Conservation (phyloP, 2,329 filamentous ascomycete species). For the Penicillium freii region DNA sequence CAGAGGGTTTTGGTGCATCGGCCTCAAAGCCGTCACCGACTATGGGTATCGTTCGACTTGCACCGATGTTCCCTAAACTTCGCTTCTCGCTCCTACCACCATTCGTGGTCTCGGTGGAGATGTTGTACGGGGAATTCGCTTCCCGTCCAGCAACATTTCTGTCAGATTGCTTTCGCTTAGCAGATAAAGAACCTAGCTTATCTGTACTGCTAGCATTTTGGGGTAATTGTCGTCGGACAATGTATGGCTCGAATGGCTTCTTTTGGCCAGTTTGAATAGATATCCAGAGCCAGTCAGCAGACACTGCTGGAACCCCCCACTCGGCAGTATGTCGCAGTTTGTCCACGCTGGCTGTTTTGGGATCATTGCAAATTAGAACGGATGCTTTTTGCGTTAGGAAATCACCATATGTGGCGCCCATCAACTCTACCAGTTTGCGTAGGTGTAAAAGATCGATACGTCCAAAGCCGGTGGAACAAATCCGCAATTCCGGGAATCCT, state of each 20-base stretch:
- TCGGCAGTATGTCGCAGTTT: slow-evolving; percentile 75
- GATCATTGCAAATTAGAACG: slow-evolving; percentile 69
- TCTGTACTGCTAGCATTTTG: slow-evolving; percentile 25
- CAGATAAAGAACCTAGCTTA: slow-evolving; percentile 19
- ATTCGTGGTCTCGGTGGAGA: neutral
- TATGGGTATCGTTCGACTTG: slow-evolving; percentile 13
- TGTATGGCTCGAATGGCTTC: slow-evolving; percentile 50
- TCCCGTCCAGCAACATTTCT: neutral
- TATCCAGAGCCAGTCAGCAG: slow-evolving; percentile 78
- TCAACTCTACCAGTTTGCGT: slow-evolving; percentile 69
- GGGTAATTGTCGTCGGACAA: slow-evolving; percentile 29
- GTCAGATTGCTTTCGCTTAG: slow-evolving; percentile 17
- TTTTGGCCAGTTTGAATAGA: slow-evolving; percentile 60
- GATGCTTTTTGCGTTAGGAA: slow-evolving; percentile 69
- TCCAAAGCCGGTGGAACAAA: slow-evolving; percentile 79
- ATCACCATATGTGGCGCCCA: slow-evolving; percentile 80
- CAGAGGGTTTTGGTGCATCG: slow-evolving; percentile 18
- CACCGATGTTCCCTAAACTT: neutral
- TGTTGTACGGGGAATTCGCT: neutral
- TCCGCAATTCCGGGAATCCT: slow-evolving; percentile 66
- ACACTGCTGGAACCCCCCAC: slow-evolving; percentile 78
- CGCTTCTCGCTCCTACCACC: slow-evolving; percentile 1
- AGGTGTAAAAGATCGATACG: slow-evolving; percentile 84
- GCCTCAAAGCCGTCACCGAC: slow-evolving; percentile 20
- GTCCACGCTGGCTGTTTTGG: slow-evolving; percentile 57